Evolutionary conservation across 2,329 filamentous ascomycete species (phyloP), one percentile per base, ranked within the genome.

Genomic region (Ascochyta viciae-villosae): DNA sequence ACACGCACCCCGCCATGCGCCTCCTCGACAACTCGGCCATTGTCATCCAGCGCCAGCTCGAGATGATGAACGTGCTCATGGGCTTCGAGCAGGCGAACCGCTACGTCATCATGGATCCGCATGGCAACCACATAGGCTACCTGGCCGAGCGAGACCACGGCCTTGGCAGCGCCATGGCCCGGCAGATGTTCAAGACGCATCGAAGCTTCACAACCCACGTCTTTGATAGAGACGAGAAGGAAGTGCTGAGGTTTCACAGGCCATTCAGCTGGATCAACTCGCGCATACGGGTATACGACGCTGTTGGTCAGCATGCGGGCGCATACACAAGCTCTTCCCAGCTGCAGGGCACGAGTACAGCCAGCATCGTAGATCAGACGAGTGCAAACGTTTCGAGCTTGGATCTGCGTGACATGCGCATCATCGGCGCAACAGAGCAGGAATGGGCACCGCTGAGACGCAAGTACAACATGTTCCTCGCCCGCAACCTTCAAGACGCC

Each of bases 31-130:
- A 88, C 65, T 87, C 85, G 2, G 82, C 84, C 8, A 76, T 89
- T 40, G 82, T 89, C 6, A 80, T 89, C 9, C 85, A 87, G 62
- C 77, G 86, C 29, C 85, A 88, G 64, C 67, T 89, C 26, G 86
- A 88, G 67, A 81, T 88, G 76, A 86, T 87, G 83, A 88, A 88
- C 70, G 78, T 88, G 9, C 79, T 89, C 65, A 75, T 87, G 71
- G 86, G 86, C 1, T 88, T 88, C 61, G 86, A 89, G 71, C 86
- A 89, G 70, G 85, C 86, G 12, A 88, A 88, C 65, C 81, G 81
- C 69, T 89, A 89, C 67, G 81, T 87, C 13, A 87, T 89, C 44
- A 83, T 88, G 80, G 84, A 88, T 73, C 85, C 85, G 2, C 78
- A 83, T 49, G 86, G 86, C 6, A 83, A 85, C 54, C 86, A 87